Base-by-base conservation (phyloP, 2,329 filamentous ascomycete species). In the Venturia effusa region DNA sequence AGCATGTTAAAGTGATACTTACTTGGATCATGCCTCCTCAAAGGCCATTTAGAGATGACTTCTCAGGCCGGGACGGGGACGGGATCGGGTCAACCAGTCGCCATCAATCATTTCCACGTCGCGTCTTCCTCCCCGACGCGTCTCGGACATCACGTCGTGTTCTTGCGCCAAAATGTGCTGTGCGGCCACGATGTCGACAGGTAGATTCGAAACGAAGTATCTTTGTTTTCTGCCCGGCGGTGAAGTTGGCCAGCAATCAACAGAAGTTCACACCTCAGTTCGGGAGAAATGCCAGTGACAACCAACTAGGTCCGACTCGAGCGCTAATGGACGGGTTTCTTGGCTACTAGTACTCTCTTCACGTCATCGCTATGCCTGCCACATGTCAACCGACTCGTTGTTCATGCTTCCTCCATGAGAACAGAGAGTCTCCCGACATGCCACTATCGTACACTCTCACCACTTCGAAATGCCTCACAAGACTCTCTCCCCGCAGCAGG, bases 401-500 rank as follows among this genome's bases (percentile, higher is more conserved):
- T n/a, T n/a, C n/a, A n/a, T n/a, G n/a, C n/a, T n/a, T n/a, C n/a
- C n/a, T n/a, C n/a, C n/a, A n/a, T n/a, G n/a, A n/a, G n/a, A n/a
- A n/a, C n/a, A n/a, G n/a, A n/a, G n/a, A n/a, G 17, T n/a, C 8
- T 17, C 10, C 2, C 17, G 17, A 45, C 19, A 45, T 45, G 43
- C 43, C 17, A n/a, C n/a, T n/a, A n/a, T n/a, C n/a, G n/a, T n/a
- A 48, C 22, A 3, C 8, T 3, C 10, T 27, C 15, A 54, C 48
- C 22, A 30, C 15, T 27, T 2, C 19, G 39, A 61, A 11, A 39
- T 30, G 30, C 4, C 61, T 39, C 11, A 11, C 30, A 45, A 30
- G 7, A n/a, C 40, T 15, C 63, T 64, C 59, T 61, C 59, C 24
- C 63, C 63, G 27, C 63, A 61, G 48, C 63, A 62, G 43, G 39